These are phyloP conservation scores for Podospora anserina DNA, from an alignment of 495 filamentous ascomycete species.

Conservation along the genomic window DNA sequence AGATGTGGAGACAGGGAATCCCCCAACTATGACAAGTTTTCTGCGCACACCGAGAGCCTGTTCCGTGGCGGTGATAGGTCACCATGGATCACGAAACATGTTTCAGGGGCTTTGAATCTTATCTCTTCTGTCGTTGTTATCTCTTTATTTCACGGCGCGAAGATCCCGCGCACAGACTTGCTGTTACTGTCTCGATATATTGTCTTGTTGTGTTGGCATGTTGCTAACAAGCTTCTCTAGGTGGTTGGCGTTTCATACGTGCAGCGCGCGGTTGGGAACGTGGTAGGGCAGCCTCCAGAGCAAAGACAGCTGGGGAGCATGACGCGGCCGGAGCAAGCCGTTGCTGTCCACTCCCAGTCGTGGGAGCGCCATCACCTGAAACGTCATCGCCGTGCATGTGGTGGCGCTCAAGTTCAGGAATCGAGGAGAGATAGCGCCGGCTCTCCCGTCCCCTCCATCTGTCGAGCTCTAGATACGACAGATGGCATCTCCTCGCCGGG, in stretches of 20 bases:
- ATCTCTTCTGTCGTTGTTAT: not conserved
- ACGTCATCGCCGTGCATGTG: not conserved
- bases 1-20: not conserved
- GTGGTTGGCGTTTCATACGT: not conserved
- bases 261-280: not conserved
- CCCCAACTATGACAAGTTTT: not conserved
- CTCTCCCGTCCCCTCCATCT: not conserved
- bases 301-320: not conserved
- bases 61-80: slow-evolving; percentile 2
- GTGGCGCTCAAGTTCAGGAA: not conserved
- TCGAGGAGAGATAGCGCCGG: not conserved
- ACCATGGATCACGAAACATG: slow-evolving; percentile 16
- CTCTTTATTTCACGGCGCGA: not conserved
- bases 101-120: slow-evolving; percentile 14
- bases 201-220: not conserved
- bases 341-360: not conserved
- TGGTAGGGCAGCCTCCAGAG: not conserved
- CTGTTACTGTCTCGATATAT: not conserved
- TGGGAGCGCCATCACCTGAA: not conserved
- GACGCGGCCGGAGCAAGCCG: not conserved
- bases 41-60: not conserved
- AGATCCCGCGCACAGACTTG: not conserved
- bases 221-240: not conserved
- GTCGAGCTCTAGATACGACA: not conserved
- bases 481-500: not conserved